phyloP scores from a whole-genome alignment of 768 basidiomycete species.

The Lactarius indigo region DNA sequence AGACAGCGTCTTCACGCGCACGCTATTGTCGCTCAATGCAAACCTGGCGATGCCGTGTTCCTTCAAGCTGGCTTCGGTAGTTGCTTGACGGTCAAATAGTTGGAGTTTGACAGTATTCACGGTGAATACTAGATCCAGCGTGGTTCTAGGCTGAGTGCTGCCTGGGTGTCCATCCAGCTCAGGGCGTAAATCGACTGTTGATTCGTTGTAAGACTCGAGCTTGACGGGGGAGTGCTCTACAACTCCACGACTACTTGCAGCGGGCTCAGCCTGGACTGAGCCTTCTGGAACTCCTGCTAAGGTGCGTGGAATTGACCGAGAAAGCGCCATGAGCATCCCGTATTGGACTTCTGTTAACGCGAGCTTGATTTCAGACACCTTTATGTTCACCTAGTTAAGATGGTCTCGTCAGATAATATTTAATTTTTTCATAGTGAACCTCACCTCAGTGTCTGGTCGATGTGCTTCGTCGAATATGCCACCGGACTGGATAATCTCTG shows the following conservation, averaged over 20 bases:
- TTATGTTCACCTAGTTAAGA: conserved; percentile 54
- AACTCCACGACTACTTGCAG: conserved; percentile 22
- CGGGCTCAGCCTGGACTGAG: conserved; percentile 31
- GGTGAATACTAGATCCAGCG: conserved; percentile 68
- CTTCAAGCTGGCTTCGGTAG: conserved; percentile 52
- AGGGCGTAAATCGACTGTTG: conserved; percentile 47
- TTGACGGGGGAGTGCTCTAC: conserved; percentile 22
- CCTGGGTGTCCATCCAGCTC: conserved; percentile 44
- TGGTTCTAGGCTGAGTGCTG: conserved; percentile 49
- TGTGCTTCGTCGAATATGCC: conserved; percentile 50
- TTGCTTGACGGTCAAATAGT: conserved; percentile 71
- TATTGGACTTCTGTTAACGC: conserved; percentile 86
- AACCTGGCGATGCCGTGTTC: conserved; percentile 84
- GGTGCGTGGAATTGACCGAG: conserved; percentile 64
- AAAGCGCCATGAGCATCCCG: conserved; percentile 59
- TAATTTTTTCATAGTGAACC: conserved; percentile 13
- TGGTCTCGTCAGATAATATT: not conserved
- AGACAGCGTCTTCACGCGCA: conserved; percentile 78
- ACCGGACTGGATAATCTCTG: conserved; percentile 62
- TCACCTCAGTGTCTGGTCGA: conserved; percentile 74
- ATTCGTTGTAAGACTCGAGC: conserved; percentile 24
- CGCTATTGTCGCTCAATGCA: conserved; percentile 71
- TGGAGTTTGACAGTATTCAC: conserved; percentile 77
- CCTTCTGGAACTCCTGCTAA: conserved; percentile 49
- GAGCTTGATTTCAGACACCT: conserved; percentile 80